Evolutionary conservation across 768 basidiomycete genomes (phyloP), one percentile per base, ranked within the genome.

Genomic region (Ramaria sp.): DNA sequence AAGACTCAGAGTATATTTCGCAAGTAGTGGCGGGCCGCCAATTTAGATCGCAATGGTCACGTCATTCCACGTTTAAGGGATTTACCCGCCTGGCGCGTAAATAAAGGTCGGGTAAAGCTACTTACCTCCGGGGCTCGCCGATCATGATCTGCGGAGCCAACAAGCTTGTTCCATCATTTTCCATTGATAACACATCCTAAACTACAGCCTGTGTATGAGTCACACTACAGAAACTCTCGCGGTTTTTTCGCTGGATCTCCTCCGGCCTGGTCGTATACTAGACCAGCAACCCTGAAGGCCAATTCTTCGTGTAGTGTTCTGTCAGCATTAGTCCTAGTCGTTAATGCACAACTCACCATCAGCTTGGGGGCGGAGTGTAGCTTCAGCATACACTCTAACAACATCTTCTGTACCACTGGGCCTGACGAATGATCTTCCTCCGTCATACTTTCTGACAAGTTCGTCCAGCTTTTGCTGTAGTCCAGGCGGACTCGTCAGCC

Each of bases 321-420:
- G 16, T 45, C 7, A 42, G 41, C 6, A 36, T 22, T 39, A 25
- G n/a, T n/a, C 34, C 24, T 13, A 28, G 30, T 45, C 12, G 37
- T 28, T 12, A 38, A 18, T 41, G 20, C 7, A 8, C 9, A 3
- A 73, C 84, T 64, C 60, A 96, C 95, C 88, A 66, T 94, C 91
- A 18, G 87, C 90, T 61, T 85, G 83, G 13, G 77, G 67, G 57
- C 77, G 79, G 39, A 79, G 70, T 44, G 72, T 74, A 1, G 96
- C 95, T 67, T 99, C 96, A 1, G 94, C 96, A 64, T 98, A 99
- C 15, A 99, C 93, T 56, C 96, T 78, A 5, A 99, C 96, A 24
- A 95, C 94, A 63, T 99, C 94, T 67, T 99, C 96, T 22, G 96
- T 99, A 8, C 96, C 96, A 67, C 92, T 95, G 2, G 96, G 96